phyloP scores from a whole-genome alignment of 2,329 filamentous ascomycete genomes.

The Pseudophaeomoniella oleicola region DNA sequence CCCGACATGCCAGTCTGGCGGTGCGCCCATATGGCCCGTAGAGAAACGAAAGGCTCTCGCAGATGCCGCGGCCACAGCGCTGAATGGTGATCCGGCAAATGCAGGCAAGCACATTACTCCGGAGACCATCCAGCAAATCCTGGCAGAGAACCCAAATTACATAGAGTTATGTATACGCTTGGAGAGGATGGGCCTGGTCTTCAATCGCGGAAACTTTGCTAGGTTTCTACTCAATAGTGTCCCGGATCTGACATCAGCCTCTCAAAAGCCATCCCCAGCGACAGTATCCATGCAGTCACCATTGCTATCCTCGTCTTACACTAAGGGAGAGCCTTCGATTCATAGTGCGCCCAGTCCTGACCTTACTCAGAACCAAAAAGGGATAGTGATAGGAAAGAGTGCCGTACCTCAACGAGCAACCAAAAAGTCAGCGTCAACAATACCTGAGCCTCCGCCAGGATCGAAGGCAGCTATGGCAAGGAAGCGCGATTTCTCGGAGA shows the following conservation, averaged over 20 bases:
- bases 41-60: slow-evolving; percentile 34
- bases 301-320: not conserved
- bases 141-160: slow-evolving; percentile 41
- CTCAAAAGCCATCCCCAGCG: not conserved
- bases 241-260: slow-evolving; percentile 10
- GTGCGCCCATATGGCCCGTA: slow-evolving; percentile 34
- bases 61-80: slow-evolving; percentile 31
- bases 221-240: slow-evolving; percentile 26
- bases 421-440: slow-evolving; percentile 1
- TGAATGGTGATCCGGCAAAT: slow-evolving; percentile 29
- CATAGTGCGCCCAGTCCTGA: not conserved
- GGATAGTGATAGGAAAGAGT: not conserved
- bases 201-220: slow-evolving; percentile 40
- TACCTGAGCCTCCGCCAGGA: slow-evolving; percentile 12
- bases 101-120: slow-evolving; percentile 19
- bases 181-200: slow-evolving; percentile 31
- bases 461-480: slow-evolving; percentile 41
- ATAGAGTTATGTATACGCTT: slow-evolving; percentile 39
- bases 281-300: not conserved
- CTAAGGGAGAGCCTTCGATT: not conserved
- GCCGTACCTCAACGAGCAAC: not conserved
- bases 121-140: slow-evolving; percentile 28
- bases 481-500: slow-evolving; percentile 38
- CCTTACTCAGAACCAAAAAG: not conserved
- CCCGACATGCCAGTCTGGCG: slow-evolving; percentile 2